Evolutionary conservation across 2,329 filamentous ascomycete genomes (phyloP).

Genomic region (Colletotrichum filicis): DNA sequence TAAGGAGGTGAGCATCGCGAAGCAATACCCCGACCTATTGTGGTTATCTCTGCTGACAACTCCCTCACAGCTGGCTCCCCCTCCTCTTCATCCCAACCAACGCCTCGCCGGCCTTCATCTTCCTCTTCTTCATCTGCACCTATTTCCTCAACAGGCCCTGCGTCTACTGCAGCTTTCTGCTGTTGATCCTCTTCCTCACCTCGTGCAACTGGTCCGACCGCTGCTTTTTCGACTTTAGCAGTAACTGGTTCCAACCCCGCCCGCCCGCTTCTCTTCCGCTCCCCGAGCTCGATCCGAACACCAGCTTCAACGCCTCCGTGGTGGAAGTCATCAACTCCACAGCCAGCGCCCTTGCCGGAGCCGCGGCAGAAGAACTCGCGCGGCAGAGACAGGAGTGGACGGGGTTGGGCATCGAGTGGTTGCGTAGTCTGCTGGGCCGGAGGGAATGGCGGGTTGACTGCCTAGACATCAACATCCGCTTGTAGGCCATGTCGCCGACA

Average conservation of each 20-base stretch:
- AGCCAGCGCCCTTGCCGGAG: slow-evolving; percentile 72
- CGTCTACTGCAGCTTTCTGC: slow-evolving; percentile 96
- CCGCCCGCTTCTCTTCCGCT: slow-evolving; percentile 51
- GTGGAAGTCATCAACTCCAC: slow-evolving; percentile 75
- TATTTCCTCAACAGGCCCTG: slow-evolving; percentile 97
- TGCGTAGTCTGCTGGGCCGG: slow-evolving; percentile 82
- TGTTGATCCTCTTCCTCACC: slow-evolving; percentile 93
- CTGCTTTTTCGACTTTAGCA: slow-evolving; percentile 92
- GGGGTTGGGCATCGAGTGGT: slow-evolving; percentile 85
- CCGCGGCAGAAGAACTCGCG: slow-evolving; percentile 72
- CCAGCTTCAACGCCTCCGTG: slow-evolving; percentile 60
- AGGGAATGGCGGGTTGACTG: slow-evolving; percentile 93
- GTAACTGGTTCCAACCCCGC: slow-evolving; percentile 94
- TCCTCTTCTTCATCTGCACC: slow-evolving; percentile 90
- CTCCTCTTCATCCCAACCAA: slow-evolving; percentile 91
- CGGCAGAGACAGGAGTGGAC: slow-evolving; percentile 73
- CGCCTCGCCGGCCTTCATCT: slow-evolving; percentile 85
- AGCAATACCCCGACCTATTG: not conserved
- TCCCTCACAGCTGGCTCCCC: slow-evolving; percentile 76
- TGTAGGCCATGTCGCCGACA: slow-evolving; percentile 58
- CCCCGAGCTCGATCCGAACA: slow-evolving; percentile 40
- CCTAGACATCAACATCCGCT: slow-evolving; percentile 85
- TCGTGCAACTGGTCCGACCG: slow-evolving; percentile 90
- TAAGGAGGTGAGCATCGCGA: slow-evolving; percentile 61
- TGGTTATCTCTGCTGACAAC: slow-evolving; percentile 25